Percentiles rank a stretch among this genome's conserved stretches.
phyloP scores from a whole-genome alignment of 768 basidiomycete genomes.

The Macrocybe gigantea region DNA sequence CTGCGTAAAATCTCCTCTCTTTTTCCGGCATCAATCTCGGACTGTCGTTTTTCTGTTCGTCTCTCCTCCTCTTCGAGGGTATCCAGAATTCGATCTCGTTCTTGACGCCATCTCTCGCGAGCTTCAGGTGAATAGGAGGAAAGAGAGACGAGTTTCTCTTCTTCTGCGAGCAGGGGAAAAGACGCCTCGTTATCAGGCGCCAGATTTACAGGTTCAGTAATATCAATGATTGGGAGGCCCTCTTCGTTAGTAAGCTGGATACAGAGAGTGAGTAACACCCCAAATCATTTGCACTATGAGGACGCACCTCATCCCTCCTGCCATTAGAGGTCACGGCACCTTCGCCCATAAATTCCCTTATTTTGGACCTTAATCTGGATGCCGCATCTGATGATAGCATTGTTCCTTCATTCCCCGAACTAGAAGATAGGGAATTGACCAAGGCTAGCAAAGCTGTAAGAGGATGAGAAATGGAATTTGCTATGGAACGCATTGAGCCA shows the following conservation, averaged over 20 bases:
- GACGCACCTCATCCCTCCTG: conserved; percentile 55
- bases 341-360: no score
- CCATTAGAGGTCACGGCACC: no score
- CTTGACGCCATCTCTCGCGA: conserved; percentile 44
- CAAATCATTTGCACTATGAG: conserved; percentile 8
- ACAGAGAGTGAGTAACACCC: conserved; percentile 14
- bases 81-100: conserved; percentile 62
- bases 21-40: conserved; percentile 32
- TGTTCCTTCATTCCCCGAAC: no score
- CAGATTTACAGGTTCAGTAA: conserved; percentile 50
- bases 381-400: no score
- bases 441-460: no score
- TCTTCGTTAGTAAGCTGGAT: conserved; percentile 68
- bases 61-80: conserved; percentile 67
- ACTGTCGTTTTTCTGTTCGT: conserved; percentile 33
- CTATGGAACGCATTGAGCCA: no score
- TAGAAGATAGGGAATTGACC: no score
- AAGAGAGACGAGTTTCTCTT: conserved; percentile 42
- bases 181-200: conserved; percentile 7
- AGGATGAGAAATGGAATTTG: no score
- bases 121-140: conserved; percentile 38
- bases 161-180: conserved; percentile 22
- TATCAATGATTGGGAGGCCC: conserved; percentile 74
- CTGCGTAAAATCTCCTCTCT: conserved; percentile 43
- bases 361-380: no score